Conservation (phyloP, 1,139 yeast genomes). For the Geotrichum citri-aurantii region DNA sequence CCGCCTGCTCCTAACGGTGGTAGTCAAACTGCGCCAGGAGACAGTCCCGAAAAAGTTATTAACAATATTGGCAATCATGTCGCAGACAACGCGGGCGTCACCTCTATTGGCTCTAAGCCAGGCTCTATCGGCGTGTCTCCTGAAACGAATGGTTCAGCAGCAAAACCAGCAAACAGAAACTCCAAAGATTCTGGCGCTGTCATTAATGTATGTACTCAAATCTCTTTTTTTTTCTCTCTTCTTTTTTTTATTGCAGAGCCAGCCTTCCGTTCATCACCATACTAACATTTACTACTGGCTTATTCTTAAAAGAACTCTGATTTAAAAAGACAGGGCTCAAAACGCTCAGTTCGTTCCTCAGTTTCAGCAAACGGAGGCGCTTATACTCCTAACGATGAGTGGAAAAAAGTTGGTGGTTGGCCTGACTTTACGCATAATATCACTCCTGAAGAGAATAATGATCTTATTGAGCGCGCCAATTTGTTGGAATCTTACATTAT, state of each 20-base stretch:
- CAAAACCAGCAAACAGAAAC: conserved; percentile 23
- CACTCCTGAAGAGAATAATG: conserved; percentile 55
- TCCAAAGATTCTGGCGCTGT: conserved; percentile 26
- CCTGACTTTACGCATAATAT: conserved; percentile 54
- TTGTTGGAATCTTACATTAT: conserved; percentile 67
- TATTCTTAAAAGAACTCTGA: background rate
- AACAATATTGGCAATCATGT: background rate
- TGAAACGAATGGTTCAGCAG: conserved; percentile 28
- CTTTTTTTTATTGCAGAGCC: background rate
- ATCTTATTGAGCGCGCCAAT: conserved; percentile 61
- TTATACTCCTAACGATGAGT: conserved; percentile 48
- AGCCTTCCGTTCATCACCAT: background rate
- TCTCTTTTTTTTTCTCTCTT: background rate
- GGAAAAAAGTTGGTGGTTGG: conserved; percentile 93
- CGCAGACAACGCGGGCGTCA: background rate
- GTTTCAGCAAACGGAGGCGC: background rate
- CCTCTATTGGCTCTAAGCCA: background rate
- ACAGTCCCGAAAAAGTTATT: background rate
- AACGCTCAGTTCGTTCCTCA: background rate
- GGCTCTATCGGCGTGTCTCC: conserved; percentile 22
- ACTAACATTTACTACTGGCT: background rate
- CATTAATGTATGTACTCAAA: background rate
- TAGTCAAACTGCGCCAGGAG: background rate
- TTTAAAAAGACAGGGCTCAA: background rate
- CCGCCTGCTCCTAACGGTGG: background rate